Base-by-base conservation (phyloP, 208 protist species). In the Strigomonas galati region DNA sequence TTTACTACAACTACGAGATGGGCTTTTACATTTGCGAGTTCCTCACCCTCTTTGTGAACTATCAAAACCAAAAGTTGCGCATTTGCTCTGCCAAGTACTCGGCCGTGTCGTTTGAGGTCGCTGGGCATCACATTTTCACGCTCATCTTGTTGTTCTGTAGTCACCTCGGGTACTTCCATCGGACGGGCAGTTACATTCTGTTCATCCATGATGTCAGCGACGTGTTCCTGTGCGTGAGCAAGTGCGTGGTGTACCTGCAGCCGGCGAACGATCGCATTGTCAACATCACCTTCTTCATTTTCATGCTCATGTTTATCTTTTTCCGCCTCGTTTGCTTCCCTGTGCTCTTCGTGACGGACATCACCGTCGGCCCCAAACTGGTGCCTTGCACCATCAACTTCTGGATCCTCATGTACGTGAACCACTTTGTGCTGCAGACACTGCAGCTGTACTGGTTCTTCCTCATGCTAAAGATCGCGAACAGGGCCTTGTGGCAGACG, bases 201-300 rank as follows among this genome's bases (percentile, higher is more conserved):
- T 79, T 84, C 32, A 55, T 84, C 19, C 78, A 84, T 52, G 75
- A 84, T 35, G 74, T 62, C 44, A 71, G 66, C 54, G 78, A 84
- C 56, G 74, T 84, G 48, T 56, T 80, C 48, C 63, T 84, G 2
- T 71, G 58, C 31, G 51, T 78, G 27, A 62, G 44, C 28, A 84
- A 84, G 48, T 32, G 46, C 14, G n/a, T 80, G 9, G 65, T 74
- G 43, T 84, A 84, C 64, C 44, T 68, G 21, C 64, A 65, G 28
- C 23, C 43, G 3, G 60, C 54, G 14, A 4, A 40, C 21, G 71
- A 78, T 1, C 44, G 6, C 21, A 54, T 65, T 15, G 67, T 75
- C 15, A 65, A 62, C 46, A 2, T 67, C n/a, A 74, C 37, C 30
- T 80, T 84, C 61, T 53, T 55, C 14, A 1, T 54, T n/a, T 84